Percentiles rank a stretch among this genome's conserved stretches.
Conservation (phyloP, 1,139 yeast species). For the Hemisphaericaspora xylofermentans region DNA sequence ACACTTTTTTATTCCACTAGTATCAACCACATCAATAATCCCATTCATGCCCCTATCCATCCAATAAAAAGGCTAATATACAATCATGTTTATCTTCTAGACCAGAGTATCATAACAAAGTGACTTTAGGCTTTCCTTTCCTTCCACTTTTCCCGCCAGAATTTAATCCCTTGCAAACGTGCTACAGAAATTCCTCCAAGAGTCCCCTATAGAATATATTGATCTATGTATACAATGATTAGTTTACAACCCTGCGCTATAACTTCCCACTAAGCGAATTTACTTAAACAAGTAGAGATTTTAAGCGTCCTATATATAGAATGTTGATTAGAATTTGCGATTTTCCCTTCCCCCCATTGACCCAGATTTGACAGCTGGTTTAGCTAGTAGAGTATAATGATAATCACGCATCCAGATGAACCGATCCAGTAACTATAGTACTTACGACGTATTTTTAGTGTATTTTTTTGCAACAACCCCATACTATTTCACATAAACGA, state of each 20-base stretch:
- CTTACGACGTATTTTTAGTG: constrained; percentile 7
- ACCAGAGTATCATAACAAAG: constrained; percentile 9
- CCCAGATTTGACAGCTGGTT: background rate
- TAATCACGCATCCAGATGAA: background rate
- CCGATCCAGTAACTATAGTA: constrained; percentile 4
- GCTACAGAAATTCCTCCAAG: background rate
- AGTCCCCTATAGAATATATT: constrained; percentile 1
- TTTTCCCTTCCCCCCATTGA: background rate
- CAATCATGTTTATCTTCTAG: constrained; percentile 10
- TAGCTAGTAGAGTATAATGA: background rate
- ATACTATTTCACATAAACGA: background rate
- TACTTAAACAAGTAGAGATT: constrained; percentile 1
- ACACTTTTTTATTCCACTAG: background rate
- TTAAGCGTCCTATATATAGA: background rate
- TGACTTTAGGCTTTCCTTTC: constrained; percentile 4
- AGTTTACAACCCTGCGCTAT: background rate
- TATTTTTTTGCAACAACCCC: background rate
- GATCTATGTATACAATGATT: background rate
- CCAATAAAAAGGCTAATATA: background rate
- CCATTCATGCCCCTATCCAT: background rate
- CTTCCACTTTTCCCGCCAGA: background rate
- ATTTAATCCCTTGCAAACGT: background rate
- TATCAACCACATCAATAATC: background rate
- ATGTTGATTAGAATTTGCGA: background rate
- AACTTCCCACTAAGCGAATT: constrained; percentile 4